These are phyloP conservation scores for Paraleonurus japonicus DNA, from an alignment of 257 asterid genomes.

Conservation along the genomic window DNA sequence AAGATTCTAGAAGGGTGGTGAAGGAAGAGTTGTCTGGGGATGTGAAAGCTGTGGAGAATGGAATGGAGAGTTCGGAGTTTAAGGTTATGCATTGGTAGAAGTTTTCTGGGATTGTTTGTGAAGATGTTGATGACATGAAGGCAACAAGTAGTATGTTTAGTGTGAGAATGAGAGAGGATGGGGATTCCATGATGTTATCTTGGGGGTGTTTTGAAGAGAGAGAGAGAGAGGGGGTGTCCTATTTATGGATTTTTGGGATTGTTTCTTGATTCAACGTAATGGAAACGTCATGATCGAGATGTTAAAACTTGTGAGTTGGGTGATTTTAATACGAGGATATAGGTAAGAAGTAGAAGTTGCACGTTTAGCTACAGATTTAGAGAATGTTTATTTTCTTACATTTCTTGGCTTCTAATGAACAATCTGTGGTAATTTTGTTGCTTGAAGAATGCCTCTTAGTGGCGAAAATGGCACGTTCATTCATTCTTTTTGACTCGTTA, in stretches of 20 bases:
- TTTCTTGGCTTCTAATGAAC: slow-evolving; percentile 36
- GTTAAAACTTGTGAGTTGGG: neutral
- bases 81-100: slow-evolving; percentile 47
- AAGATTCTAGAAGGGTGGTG: slow-evolving; percentile 36
- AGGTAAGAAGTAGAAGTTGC: neutral
- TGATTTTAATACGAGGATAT: slow-evolving; percentile 9
- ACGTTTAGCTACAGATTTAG: neutral
- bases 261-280: slow-evolving; percentile 21
- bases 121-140: neutral
- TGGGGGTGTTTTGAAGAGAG: neutral
- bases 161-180: slow-evolving; percentile 24
- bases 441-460: slow-evolving; percentile 26
- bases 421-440: slow-evolving; percentile 28
- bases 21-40: slow-evolving; percentile 48
- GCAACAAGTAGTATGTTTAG: slow-evolving; percentile 17
- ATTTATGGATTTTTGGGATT: slow-evolving; percentile 25
- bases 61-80: slow-evolving; percentile 46
- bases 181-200: slow-evolving; percentile 22
- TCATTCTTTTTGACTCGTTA: slow-evolving; percentile 9
- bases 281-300: slow-evolving; percentile 20
- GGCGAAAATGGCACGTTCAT: slow-evolving; percentile 26
- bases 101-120: slow-evolving; percentile 37
- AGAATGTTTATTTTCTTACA: neutral
- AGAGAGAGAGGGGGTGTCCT: neutral
- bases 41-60: slow-evolving; percentile 44